These are phyloP conservation scores for Colletotrichum sp. DNA, from an alignment of 2,329 filamentous ascomycete species.

Conservation along the genomic window DNA sequence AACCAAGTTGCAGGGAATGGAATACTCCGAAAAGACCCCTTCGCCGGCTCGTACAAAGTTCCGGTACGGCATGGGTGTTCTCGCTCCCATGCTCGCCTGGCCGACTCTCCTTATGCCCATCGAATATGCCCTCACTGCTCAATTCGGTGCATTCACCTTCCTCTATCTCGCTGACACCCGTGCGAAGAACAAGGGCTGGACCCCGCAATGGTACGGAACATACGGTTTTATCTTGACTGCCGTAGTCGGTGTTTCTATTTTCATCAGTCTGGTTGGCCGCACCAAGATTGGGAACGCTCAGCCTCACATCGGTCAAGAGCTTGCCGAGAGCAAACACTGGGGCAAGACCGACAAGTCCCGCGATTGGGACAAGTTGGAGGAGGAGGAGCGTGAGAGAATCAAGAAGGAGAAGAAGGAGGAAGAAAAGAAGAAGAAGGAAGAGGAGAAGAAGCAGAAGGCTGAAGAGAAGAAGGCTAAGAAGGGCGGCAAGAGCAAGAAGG, in stretches of 20 bases:
- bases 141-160: constrained; percentile 84
- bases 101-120: constrained; percentile 84
- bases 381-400: constrained; percentile 41
- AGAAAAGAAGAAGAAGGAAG: constrained; percentile 38
- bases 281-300: constrained; percentile 68
- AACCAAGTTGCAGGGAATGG: constrained; percentile 62
- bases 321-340: constrained; percentile 43
- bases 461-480: constrained; percentile 27
- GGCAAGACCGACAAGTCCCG: constrained; percentile 39
- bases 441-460: constrained; percentile 35
- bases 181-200: constrained; percentile 76
- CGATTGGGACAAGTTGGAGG: constrained; percentile 52
- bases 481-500: constrained; percentile 23
- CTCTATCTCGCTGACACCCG: constrained; percentile 86
- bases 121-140: constrained; percentile 83
- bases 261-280: constrained; percentile 80
- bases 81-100: constrained; percentile 84
- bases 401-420: constrained; percentile 44
- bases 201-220: constrained; percentile 82
- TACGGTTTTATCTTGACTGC: constrained; percentile 95
- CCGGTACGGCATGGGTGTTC: constrained; percentile 83
- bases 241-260: constrained; percentile 82
- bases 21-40: constrained; percentile 75
- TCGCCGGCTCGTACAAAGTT: constrained; percentile 68
- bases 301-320: constrained; percentile 35